These are phyloP conservation scores for Phaeoacremonium minimum DNA, from an alignment of 2,329 filamentous ascomycete genomes.

Conservation along the genomic window DNA sequence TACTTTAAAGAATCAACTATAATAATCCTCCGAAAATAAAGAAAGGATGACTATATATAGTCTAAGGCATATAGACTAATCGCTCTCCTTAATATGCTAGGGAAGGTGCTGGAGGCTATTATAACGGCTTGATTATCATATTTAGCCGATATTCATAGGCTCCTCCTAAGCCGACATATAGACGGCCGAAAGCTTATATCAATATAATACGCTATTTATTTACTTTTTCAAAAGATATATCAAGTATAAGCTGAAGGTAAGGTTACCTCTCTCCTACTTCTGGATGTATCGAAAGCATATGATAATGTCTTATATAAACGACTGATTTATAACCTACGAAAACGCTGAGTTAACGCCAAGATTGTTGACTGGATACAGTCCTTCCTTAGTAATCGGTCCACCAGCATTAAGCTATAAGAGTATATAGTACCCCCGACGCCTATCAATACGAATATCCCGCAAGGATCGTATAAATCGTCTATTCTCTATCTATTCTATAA, in stretches of 20 bases:
- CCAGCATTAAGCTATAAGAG: slow-evolving; percentile 9
- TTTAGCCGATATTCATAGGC: slow-evolving; percentile 2
- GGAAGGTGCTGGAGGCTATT: slow-evolving; percentile 13
- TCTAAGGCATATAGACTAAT: slow-evolving; percentile 14
- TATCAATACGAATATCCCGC: slow-evolving; percentile 14
- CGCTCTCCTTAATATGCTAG: slow-evolving; percentile 11
- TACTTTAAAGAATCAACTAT: slow-evolving; percentile 11
- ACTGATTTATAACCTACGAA: slow-evolving; percentile 12
- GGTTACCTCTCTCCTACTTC: slow-evolving; percentile 2
- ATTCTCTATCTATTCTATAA: slow-evolving; percentile 22
- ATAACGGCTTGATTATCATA: slow-evolving; percentile 11
- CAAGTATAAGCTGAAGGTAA: not conserved
- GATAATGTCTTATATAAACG: slow-evolving; percentile 12
- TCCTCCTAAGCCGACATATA: slow-evolving; percentile 7
- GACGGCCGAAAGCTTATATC: slow-evolving; percentile 1
- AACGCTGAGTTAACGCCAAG: slow-evolving; percentile 9
- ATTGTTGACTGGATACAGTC: slow-evolving; percentile 14
- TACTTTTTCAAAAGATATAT: slow-evolving; percentile 1
- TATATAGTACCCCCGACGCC: slow-evolving; percentile 5
- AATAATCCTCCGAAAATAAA: slow-evolving; percentile 10
- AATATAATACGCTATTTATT: slow-evolving; percentile 1
- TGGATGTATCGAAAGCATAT: slow-evolving; percentile 3
- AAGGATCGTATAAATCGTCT: slow-evolving; percentile 17
- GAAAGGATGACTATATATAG: slow-evolving; percentile 12
- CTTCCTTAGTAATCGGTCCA: slow-evolving; percentile 11